Conservation (phyloP, 768 basidiomycete genomes). For the Termitomyces sp. region DNA sequence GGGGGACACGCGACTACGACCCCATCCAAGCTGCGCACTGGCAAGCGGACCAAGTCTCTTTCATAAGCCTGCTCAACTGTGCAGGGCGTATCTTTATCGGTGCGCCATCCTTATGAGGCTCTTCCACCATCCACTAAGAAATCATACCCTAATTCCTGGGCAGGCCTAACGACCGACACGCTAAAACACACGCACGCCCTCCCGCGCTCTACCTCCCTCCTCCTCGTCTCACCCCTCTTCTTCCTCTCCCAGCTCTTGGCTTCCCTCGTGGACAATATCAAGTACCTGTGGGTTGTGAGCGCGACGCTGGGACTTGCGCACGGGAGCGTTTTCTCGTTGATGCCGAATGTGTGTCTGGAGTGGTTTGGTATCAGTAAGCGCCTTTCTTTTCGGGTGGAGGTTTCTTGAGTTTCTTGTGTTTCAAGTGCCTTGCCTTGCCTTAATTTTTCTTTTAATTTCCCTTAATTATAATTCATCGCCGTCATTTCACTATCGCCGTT, state of each 20-base stretch:
- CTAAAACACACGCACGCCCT: slow-evolving; percentile 48
- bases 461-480: background rate
- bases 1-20: slow-evolving; percentile 50
- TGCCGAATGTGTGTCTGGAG: slow-evolving; percentile 75
- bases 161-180: slow-evolving; percentile 66
- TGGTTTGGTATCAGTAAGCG: slow-evolving; percentile 85
- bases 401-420: background rate
- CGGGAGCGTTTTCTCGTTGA: slow-evolving; percentile 66
- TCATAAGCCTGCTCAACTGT: slow-evolving; percentile 79
- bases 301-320: slow-evolving; percentile 59
- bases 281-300: slow-evolving; percentile 60
- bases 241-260: slow-evolving; percentile 67
- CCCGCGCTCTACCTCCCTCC: slow-evolving; percentile 68
- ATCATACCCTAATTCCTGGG: background rate
- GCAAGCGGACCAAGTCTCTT: slow-evolving; percentile 84
- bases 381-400: background rate
- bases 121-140: background rate
- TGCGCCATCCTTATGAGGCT: slow-evolving; percentile 19
- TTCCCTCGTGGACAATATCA: slow-evolving; percentile 50
- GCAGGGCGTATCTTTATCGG: slow-evolving; percentile 74
- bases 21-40: slow-evolving; percentile 61
- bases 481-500: background rate
- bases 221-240: slow-evolving; percentile 61
- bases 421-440: background rate
- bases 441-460: background rate